Conservation (phyloP, 257 asterid species). For the Eucommia ulmoides region DNA sequence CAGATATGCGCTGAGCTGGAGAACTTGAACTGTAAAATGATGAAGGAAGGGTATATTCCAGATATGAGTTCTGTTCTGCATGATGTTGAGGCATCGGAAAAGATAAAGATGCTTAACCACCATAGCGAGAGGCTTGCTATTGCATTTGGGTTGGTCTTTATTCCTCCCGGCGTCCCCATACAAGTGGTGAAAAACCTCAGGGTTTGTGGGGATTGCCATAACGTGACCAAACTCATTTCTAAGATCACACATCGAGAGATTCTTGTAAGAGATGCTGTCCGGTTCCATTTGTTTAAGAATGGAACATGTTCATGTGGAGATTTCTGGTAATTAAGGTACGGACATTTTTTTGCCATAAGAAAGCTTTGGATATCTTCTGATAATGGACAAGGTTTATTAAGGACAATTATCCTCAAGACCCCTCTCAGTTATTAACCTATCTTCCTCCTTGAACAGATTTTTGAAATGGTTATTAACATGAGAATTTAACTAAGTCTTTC, state of each 20-base stretch:
- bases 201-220: conserved; percentile 31
- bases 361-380: too few relatives aligned
- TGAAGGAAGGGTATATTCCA: conserved; percentile 37
- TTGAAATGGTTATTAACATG: too few relatives aligned
- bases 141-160: conserved; percentile 33
- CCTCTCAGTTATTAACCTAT: too few relatives aligned
- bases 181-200: conserved; percentile 37
- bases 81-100: conserved; percentile 24
- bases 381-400: too few relatives aligned
- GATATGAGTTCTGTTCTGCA: conserved; percentile 29
- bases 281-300: conserved; percentile 32
- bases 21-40: conserved; percentile 25
- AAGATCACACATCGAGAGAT: conserved; percentile 35
- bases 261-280: conserved; percentile 32
- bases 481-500: too few relatives aligned
- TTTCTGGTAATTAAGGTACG: conserved; percentile 31
- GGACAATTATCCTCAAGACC: too few relatives aligned
- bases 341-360: too few relatives aligned
- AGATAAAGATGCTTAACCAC: conserved; percentile 25
- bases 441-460: too few relatives aligned
- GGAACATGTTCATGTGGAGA: conserved; percentile 41
- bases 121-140: conserved; percentile 43
- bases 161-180: conserved; percentile 20
- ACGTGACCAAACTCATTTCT: conserved; percentile 34
- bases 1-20: conserved; percentile 37